Conservation (phyloP, 305 asterid species). For the Withania somnifera region DNA sequence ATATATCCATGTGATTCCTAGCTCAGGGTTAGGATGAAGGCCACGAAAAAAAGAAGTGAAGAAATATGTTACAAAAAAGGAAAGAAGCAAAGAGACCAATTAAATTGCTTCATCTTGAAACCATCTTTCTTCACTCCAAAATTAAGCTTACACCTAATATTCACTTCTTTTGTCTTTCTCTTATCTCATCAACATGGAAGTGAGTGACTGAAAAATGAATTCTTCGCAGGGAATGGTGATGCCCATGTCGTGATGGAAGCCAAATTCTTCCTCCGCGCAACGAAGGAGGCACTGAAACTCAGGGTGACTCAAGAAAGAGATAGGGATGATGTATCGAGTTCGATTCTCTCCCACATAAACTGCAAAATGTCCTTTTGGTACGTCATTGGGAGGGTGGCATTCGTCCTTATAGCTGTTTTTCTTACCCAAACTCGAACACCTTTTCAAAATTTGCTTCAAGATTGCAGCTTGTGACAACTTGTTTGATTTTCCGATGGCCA, state of each 20-base stretch:
- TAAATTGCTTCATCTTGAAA: background rate
- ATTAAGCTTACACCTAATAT: background rate
- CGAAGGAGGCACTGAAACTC: constrained; percentile 60
- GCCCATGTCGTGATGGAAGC: constrained; percentile 74
- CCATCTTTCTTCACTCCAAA: background rate
- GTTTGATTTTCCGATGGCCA: constrained; percentile 26
- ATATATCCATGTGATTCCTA: background rate
- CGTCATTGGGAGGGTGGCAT: constrained; percentile 40
- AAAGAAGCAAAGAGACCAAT: background rate
- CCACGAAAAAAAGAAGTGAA: background rate
- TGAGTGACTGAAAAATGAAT: constrained; percentile 51
- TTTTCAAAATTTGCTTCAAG: constrained; percentile 53
- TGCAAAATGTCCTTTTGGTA: constrained; percentile 75
- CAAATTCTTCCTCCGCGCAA: constrained; percentile 71
- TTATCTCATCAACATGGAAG: constrained; percentile 45
- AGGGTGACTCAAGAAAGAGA: constrained; percentile 50
- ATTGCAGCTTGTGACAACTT: constrained; percentile 35
- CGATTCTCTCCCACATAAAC: constrained; percentile 72
- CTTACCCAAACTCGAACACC: constrained; percentile 54
- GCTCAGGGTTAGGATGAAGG: background rate
- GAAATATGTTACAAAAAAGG: background rate
- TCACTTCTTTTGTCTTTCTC: background rate
- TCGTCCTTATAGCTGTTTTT: constrained; percentile 3
- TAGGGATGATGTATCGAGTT: constrained; percentile 54
- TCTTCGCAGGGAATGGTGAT: constrained; percentile 79